Conservation (phyloP, 2,329 filamentous ascomycete genomes). For the Aspergillus pseudoviridinutans region DNA sequence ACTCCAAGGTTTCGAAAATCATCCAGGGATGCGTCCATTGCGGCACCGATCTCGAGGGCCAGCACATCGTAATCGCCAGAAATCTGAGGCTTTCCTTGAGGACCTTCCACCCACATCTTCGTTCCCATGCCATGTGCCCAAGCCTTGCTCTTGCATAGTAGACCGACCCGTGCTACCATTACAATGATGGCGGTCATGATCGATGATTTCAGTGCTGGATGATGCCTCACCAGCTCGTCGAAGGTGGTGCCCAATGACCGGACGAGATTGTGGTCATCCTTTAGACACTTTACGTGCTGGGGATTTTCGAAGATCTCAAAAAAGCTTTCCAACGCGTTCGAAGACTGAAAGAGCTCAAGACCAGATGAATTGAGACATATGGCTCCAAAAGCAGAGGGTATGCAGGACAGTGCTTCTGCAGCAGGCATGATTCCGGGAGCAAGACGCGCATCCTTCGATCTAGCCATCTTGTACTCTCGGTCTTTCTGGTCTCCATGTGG, state of each 20-base stretch:
- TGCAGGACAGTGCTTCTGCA: slow-evolving; percentile 78
- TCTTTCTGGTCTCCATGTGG: slow-evolving; percentile 18
- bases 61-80: slow-evolving; percentile 50
- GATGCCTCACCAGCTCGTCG: slow-evolving; percentile 91
- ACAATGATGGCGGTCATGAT: slow-evolving; percentile 83
- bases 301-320: slow-evolving; percentile 97
- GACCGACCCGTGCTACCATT: slow-evolving; percentile 78
- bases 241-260: slow-evolving; percentile 76
- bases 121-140: slow-evolving; percentile 68
- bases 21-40: slow-evolving; percentile 22
- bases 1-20: slow-evolving; percentile 22
- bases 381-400: slow-evolving; percentile 85
- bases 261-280: slow-evolving; percentile 68
- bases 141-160: slow-evolving; percentile 68
- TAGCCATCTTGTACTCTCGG: slow-evolving; percentile 29
- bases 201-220: slow-evolving; percentile 73
- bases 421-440: slow-evolving; percentile 80
- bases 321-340: slow-evolving; percentile 76
- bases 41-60: slow-evolving; percentile 32
- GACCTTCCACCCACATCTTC: slow-evolving; percentile 65
- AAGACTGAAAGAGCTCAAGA: slow-evolving; percentile 80
- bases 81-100: slow-evolving; percentile 56
- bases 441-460: slow-evolving; percentile 30
- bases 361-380: slow-evolving; percentile 88
- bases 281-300: slow-evolving; percentile 79